phyloP scores from a whole-genome alignment of 352 stramenopile genomes.

The Phytophthora europaea region DNA sequence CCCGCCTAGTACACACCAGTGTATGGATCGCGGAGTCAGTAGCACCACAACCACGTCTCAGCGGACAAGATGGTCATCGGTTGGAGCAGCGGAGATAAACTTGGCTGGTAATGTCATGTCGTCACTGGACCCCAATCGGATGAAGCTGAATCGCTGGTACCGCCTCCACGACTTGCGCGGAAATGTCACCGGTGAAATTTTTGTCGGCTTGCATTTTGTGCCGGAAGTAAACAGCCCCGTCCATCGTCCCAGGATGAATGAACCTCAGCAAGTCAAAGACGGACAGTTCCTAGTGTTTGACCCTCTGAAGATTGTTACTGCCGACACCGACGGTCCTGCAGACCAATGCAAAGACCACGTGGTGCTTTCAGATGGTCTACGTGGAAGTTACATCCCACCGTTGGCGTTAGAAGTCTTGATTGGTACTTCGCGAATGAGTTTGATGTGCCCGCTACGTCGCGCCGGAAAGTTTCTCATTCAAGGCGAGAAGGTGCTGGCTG shows the following conservation, averaged over 20 bases:
- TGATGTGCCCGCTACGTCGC: constrained; percentile 85
- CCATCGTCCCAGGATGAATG: constrained; percentile 48
- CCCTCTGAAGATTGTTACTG: constrained; percentile 81
- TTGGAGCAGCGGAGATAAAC: constrained; percentile 88
- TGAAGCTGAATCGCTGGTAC: constrained; percentile 87
- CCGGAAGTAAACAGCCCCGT: constrained; percentile 45
- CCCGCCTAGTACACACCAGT: constrained; percentile 22
- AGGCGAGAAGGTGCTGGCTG: constrained; percentile 83
- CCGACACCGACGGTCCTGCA: constrained; percentile 46
- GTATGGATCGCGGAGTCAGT: constrained; percentile 63
- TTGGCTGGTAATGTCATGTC: constrained; percentile 89
- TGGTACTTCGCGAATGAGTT: constrained; percentile 68
- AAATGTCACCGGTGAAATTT: constrained; percentile 87
- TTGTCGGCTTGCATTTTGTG: constrained; percentile 84
- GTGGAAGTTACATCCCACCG: constrained; percentile 85
- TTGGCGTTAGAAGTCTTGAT: constrained; percentile 89
- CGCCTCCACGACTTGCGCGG: constrained; percentile 83
- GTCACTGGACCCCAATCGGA: constrained; percentile 58
- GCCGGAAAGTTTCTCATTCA: constrained; percentile 92
- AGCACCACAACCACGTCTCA: constrained; percentile 45
- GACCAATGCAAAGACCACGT: constrained; percentile 67
- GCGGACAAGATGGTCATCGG: constrained; percentile 76
- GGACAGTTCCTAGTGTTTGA: constrained; percentile 90
- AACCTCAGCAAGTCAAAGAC: constrained; percentile 83
- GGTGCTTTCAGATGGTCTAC: constrained; percentile 80